Evolutionary conservation across 2,329 filamentous ascomycete genomes (phyloP).

Genomic region (Ceratocystis ficicola): DNA sequence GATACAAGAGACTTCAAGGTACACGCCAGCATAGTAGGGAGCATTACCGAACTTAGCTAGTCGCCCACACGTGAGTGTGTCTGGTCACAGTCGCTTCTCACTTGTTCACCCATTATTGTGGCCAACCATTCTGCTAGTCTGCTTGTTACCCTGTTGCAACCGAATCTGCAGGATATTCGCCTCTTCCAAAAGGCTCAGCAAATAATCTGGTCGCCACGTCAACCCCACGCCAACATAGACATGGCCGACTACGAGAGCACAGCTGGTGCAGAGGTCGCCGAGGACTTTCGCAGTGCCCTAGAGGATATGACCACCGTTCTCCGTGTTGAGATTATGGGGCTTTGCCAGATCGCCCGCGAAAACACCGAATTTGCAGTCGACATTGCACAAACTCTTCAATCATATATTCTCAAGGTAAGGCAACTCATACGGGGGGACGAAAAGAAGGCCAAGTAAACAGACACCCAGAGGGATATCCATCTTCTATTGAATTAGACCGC

Average conservation of each 20-base stretch:
- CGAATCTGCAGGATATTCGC: constrained; percentile 2
- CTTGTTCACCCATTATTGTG: not conserved
- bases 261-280: constrained; percentile 56
- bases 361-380: constrained; percentile 91
- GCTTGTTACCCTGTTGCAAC: constrained; percentile 4
- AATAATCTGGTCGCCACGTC: not conserved
- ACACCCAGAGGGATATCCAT: not conserved
- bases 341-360: constrained; percentile 95
- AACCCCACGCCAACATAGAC: not conserved
- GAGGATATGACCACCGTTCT: constrained; percentile 86
- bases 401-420: constrained; percentile 89
- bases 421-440: not conserved
- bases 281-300: constrained; percentile 87
- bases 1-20: not conserved
- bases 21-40: not conserved
- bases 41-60: not conserved
- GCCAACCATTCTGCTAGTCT: not conserved
- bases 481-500: not conserved
- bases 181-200: not conserved
- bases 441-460: not conserved
- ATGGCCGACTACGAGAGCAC: constrained; percentile 20
- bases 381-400: constrained; percentile 79
- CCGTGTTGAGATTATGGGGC: constrained; percentile 88
- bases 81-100: not conserved
- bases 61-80: not conserved